phyloP scores from a whole-genome alignment of 352 stramenopile genomes.

The Plasmopara halstedii region DNA sequence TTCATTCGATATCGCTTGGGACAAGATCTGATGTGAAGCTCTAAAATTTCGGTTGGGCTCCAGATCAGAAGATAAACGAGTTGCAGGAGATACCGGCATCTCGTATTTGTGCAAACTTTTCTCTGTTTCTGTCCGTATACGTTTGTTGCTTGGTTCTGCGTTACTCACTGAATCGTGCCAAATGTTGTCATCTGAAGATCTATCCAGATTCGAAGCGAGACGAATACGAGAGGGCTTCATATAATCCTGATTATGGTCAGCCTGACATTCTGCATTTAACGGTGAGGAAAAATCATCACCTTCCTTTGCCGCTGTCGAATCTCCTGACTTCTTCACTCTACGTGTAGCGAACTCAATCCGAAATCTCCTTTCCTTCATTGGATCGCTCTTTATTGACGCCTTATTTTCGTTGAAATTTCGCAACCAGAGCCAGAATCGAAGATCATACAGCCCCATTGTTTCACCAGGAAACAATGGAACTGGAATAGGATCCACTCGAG shows the following conservation, averaged over 20 bases:
- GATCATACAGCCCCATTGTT: conserved; percentile 20
- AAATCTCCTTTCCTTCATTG: conserved; percentile 12
- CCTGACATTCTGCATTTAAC: conserved; percentile 2
- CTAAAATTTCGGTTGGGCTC: neutral
- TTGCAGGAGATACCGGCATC: neutral
- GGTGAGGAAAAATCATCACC: neutral
- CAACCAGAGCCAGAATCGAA: conserved; percentile 22
- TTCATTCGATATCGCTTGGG: neutral
- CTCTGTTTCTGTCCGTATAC: conserved; percentile 4
- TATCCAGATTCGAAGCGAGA: conserved; percentile 6
- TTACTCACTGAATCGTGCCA: neutral
- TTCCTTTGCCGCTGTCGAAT: neutral
- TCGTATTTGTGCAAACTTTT: neutral
- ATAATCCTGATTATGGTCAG: conserved; percentile 4
- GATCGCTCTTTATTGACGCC: conserved; percentile 9
- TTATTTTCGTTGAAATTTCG: conserved; percentile 12
- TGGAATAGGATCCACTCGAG: conserved; percentile 9
- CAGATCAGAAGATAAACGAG: neutral
- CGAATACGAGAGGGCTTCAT: conserved; percentile 8
- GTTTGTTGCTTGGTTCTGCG: conserved; percentile 9
- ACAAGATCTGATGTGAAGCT: neutral
- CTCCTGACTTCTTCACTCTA: conserved; percentile 4
- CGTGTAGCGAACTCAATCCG: conserved; percentile 20
- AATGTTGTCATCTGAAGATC: neutral
- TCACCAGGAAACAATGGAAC: conserved; percentile 16